These are phyloP conservation scores for Pichia deserticola DNA, from an alignment of 805 yeast species.

Conservation along the genomic window DNA sequence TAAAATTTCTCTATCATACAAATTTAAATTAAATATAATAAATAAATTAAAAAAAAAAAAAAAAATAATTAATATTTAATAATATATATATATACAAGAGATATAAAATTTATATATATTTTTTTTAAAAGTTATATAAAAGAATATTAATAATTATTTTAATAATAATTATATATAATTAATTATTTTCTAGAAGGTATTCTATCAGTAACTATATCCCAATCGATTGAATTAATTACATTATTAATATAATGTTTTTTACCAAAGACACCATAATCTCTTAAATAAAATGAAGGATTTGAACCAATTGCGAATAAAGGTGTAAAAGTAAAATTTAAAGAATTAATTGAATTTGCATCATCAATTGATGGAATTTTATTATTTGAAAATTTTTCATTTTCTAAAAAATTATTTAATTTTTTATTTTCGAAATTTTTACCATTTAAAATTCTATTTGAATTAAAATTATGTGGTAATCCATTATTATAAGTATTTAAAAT, in stretches of 20 bases:
- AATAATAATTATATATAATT: too few relatives aligned
- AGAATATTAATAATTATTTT: too few relatives aligned
- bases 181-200: constrained; percentile 13
- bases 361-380: constrained; percentile 27
- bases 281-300: constrained; percentile 59
- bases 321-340: constrained; percentile 32
- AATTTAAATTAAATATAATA: too few relatives aligned
- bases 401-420: constrained; percentile 4
- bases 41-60: too few relatives aligned
- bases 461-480: constrained; percentile 69
- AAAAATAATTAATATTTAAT: too few relatives aligned
- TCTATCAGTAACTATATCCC: constrained; percentile 64
- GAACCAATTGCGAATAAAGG: constrained; percentile 70
- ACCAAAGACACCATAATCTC: constrained; percentile 76
- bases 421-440: constrained; percentile 9
- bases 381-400: constrained; percentile 11
- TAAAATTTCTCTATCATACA: too few relatives aligned
- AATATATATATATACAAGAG: too few relatives aligned
- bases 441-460: constrained; percentile 41
- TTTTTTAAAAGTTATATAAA: too few relatives aligned
- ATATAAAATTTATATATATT: too few relatives aligned
- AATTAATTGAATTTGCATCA: constrained; percentile 37
- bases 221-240: constrained; percentile 73
- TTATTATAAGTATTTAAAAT: constrained; percentile 82
- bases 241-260: constrained; percentile 64